These are phyloP conservation scores for Nigrospora osmanthi DNA, from an alignment of 2,329 filamentous ascomycete species.

Conservation along the genomic window DNA sequence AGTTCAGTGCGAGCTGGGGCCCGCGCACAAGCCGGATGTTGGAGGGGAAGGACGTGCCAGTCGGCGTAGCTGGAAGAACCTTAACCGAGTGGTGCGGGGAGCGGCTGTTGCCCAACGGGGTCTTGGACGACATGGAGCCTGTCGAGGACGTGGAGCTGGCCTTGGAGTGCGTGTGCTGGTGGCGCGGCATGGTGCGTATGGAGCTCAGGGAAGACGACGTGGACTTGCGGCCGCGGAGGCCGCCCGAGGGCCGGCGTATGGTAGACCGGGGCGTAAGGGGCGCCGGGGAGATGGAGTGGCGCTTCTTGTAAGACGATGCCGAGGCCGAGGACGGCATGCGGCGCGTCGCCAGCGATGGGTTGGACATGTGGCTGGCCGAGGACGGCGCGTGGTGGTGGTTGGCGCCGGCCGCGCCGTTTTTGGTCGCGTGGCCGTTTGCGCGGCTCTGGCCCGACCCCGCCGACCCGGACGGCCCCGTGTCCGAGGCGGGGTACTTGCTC, in stretches of 20 bases:
- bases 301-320: constrained; percentile 48
- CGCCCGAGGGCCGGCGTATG: constrained; percentile 73
- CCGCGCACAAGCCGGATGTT: constrained; percentile 78
- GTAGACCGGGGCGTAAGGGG: constrained; percentile 84
- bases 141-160: constrained; percentile 87
- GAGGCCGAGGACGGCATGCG: constrained; percentile 30
- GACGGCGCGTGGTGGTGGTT: constrained; percentile 16
- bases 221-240: constrained; percentile 85
- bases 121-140: constrained; percentile 63
- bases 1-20: constrained; percentile 41
- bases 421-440: constrained; percentile 39
- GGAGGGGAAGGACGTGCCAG: constrained; percentile 65
- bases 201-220: constrained; percentile 94
- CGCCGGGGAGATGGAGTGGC: constrained; percentile 77
- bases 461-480: constrained; percentile 26
- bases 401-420: constrained; percentile 16
- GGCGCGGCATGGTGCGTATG: constrained; percentile 78
- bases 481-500: constrained; percentile 43
- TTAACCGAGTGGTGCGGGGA: constrained; percentile 89
- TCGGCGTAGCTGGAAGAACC: constrained; percentile 87
- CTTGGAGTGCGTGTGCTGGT: constrained; percentile 83
- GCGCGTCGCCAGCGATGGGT: constrained; percentile 20
- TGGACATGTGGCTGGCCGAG: constrained; percentile 13
- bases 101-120: constrained; percentile 53
- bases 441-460: constrained; percentile 41